Evolutionary conservation across 176 grass and related monocot genomes (phyloP), one percentile per base, ranked within the genome.

Genomic region (Coix lacrymajobi): DNA sequence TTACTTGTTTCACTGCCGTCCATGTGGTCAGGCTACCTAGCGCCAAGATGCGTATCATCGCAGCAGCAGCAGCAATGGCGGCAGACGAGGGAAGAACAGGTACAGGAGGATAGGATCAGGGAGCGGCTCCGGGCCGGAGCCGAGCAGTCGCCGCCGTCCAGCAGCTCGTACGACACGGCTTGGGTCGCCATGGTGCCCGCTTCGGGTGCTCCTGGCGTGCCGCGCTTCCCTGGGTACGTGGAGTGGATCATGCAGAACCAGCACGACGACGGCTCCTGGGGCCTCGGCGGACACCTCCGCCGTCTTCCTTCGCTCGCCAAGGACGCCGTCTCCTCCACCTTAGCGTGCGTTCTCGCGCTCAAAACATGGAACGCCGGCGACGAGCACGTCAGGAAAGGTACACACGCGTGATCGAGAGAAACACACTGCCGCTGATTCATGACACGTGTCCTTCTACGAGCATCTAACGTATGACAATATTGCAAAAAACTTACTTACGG

Each of bases 331-430:
- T 86, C 65, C 6, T 86, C 93, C 36, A 95, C 85, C 6, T 71
- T 95, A 49, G 87, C 90, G 0, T 95, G 90, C 28, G 60, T 95
- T 39, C 66, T 95, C 11, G 90, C 93, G 9, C 93, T 95, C 25
- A 83, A 78, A 20, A 77, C 7, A 40, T 95, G 93, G 93, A 86
- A 76, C 70, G 28, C 41, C 54, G 89, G 90, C 11, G 28, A 77
- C 11, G 82, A 88, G 31, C 90, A 86, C 30, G 51, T 95, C 10
- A 84, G 22, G 39, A 90, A 81, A 72, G 93, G 93, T 92, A 34
- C 38, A 39, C n/a, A n/a, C n/a, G n/a, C n/a, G n/a, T 39, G 38
- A 39, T 39, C 38, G 38, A 39, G n/a, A n/a, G n/a, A n/a, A n/a
- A n/a, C n/a, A n/a, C n/a, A n/a, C n/a, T n/a, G n/a, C n/a, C n/a